Evolutionary conservation across 352 stramenopile species (phyloP).

Genomic region (Globisporangium cystogenes): DNA sequence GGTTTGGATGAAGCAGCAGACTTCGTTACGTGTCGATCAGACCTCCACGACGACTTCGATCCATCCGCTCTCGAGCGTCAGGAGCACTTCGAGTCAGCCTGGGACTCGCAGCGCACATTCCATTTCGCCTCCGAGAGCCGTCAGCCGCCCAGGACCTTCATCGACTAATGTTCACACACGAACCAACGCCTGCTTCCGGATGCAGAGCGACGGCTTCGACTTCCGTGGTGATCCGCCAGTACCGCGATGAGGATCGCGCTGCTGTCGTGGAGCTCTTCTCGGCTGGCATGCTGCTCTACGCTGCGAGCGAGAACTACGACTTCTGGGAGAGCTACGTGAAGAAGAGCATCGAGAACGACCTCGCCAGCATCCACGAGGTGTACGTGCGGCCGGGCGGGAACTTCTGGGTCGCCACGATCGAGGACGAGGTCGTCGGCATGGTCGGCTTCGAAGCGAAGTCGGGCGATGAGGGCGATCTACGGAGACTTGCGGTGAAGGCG

Average conservation of each 20-base stretch:
- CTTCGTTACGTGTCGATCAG: too few species aligned
- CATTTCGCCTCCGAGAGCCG: not conserved
- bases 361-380: slow-evolving; percentile 23
- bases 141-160: not conserved
- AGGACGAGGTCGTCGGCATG: slow-evolving; percentile 10
- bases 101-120: not conserved
- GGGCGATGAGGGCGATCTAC: slow-evolving; percentile 17
- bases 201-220: not conserved
- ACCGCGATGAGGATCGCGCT: slow-evolving; percentile 19
- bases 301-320: slow-evolving; percentile 14
- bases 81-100: too few species aligned
- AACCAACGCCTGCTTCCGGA: not conserved
- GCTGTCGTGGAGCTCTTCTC: slow-evolving; percentile 28
- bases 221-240: slow-evolving; percentile 24
- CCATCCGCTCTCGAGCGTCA: too few species aligned
- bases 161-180: not conserved
- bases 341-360: slow-evolving; percentile 25
- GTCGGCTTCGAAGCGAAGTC: slow-evolving; percentile 19
- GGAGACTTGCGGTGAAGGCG: slow-evolving; percentile 19
- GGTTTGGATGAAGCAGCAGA: too few species aligned
- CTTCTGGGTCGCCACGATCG: slow-evolving; percentile 31
- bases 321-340: slow-evolving; percentile 24
- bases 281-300: slow-evolving; percentile 33
- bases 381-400: slow-evolving; percentile 33
- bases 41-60: too few species aligned